Conservation (phyloP, 2,329 filamentous ascomycete species). For the Cephalotrichum gorgonifer region DNA sequence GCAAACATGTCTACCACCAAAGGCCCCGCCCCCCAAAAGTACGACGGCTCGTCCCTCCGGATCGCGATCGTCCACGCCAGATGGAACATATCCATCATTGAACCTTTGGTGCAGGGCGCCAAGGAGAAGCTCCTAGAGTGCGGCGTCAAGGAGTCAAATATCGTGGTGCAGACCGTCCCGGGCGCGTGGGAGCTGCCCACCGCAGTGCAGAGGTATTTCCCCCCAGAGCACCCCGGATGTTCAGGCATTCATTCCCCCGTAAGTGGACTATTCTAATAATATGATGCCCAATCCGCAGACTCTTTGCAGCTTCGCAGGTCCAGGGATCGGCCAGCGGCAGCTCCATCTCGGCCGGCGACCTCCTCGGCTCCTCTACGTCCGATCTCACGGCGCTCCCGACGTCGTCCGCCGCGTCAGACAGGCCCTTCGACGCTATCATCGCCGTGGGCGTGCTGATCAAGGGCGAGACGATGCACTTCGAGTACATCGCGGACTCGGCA, state of each 20-base stretch:
- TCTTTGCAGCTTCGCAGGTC: conserved; percentile 78
- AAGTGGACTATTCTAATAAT: too few relatives aligned
- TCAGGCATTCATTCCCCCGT: background rate
- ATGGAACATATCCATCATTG: conserved; percentile 87
- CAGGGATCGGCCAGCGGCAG: conserved; percentile 58
- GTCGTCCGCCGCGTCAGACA: conserved; percentile 29
- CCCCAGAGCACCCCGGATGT: background rate
- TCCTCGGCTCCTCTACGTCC: conserved; percentile 58
- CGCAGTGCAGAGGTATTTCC: conserved; percentile 66
- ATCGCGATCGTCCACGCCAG: conserved; percentile 93
- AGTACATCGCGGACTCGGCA: conserved; percentile 91
- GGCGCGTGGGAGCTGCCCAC: conserved; percentile 93
- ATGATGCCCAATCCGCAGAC: conserved; percentile 33
- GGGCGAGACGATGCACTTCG: conserved; percentile 98
- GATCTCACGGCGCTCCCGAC: conserved; percentile 48
- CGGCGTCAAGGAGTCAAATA: conserved; percentile 81
- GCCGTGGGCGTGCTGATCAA: conserved; percentile 96
- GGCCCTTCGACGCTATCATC: conserved; percentile 85
- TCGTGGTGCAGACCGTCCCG: conserved; percentile 80
- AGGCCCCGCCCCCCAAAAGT: conserved; percentile 44
- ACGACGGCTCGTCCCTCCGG: conserved; percentile 64
- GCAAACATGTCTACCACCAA: conserved; percentile 41
- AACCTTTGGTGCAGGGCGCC: conserved; percentile 70
- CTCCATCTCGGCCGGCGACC: conserved; percentile 61
- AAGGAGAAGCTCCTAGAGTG: conserved; percentile 66